Percentiles rank a stretch among this genome's conserved stretches.
Conservation (phyloP, 106 monocot species). For the Dioscorea dumetorum region DNA sequence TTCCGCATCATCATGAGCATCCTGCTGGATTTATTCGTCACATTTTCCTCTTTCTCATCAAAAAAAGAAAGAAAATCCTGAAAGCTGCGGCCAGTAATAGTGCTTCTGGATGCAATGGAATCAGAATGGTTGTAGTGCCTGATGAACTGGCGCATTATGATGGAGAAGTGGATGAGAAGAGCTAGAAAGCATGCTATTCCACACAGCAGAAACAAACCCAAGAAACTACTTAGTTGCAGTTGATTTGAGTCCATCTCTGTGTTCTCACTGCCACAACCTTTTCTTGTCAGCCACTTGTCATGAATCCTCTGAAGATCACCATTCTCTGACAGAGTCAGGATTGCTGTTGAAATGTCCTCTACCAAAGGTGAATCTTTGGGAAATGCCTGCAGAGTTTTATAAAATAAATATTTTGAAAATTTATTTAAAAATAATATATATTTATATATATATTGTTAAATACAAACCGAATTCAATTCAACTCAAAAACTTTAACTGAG, state of each 20-base stretch:
- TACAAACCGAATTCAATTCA: no score
- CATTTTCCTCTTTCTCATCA: slow-evolving; percentile 5
- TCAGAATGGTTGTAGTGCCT: slow-evolving; percentile 10
- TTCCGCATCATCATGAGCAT: neutral
- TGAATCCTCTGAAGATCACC: slow-evolving; percentile 32
- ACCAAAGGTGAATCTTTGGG: slow-evolving; percentile 67
- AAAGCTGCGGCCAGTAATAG: slow-evolving; percentile 8
- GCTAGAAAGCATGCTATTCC: slow-evolving; percentile 55
- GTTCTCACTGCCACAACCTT: slow-evolving; percentile 1
- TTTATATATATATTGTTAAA: no score
- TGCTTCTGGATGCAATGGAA: slow-evolving; percentile 12
- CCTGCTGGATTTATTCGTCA: neutral
- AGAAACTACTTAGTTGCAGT: slow-evolving; percentile 60
- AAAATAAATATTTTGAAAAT: no score
- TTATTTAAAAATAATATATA: no score
- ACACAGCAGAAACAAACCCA: slow-evolving; percentile 62
- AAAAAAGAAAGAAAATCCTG: slow-evolving; percentile 2
- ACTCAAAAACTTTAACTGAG: no score
- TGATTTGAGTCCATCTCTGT: slow-evolving; percentile 36
- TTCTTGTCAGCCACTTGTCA: neutral
- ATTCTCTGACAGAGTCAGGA: slow-evolving; percentile 73
- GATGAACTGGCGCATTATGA: slow-evolving; percentile 37
- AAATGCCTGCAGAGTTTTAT: slow-evolving; percentile 37
- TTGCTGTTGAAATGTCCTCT: slow-evolving; percentile 72
- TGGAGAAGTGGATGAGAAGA: slow-evolving; percentile 37